Conservation (phyloP, 2,329 filamentous ascomycete species). For the Pseudogymnoascus sp. region DNA sequence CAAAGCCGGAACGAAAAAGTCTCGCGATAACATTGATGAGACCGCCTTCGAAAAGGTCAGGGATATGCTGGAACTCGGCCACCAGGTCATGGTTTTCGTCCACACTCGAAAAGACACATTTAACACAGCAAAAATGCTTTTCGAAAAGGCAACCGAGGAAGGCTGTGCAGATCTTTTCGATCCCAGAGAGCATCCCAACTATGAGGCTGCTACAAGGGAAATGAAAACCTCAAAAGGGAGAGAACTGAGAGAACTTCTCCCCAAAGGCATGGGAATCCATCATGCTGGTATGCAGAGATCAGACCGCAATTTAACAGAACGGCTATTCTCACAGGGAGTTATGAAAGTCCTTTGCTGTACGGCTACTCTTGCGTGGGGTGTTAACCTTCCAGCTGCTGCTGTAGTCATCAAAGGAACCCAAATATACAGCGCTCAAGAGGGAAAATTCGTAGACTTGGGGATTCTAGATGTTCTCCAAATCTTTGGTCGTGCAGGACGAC, state of each 20-base stretch:
- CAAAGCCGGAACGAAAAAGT: slow-evolving; percentile 72
- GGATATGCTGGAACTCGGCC: slow-evolving; percentile 84
- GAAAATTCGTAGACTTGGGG: slow-evolving; percentile 91
- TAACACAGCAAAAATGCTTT: slow-evolving; percentile 75
- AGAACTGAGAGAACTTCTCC: slow-evolving; percentile 81
- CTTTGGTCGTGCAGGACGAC: slow-evolving; percentile 94
- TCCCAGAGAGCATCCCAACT: slow-evolving; percentile 68
- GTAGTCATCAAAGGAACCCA: slow-evolving; percentile 98
- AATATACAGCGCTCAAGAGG: slow-evolving; percentile 91
- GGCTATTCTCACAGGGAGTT: slow-evolving; percentile 84
- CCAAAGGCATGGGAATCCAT: slow-evolving; percentile 89
- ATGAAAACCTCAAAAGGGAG: slow-evolving; percentile 79
- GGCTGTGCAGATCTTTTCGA: slow-evolving; percentile 77
- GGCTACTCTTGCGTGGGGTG: slow-evolving; percentile 95
- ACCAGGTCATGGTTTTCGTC: slow-evolving; percentile 99
- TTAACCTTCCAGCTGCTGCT: slow-evolving; percentile 92
- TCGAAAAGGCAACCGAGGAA: slow-evolving; percentile 79
- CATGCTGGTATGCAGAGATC: slow-evolving; percentile 94
- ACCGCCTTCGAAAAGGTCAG: slow-evolving; percentile 90
- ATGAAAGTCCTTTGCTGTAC: slow-evolving; percentile 97
- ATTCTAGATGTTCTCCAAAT: slow-evolving; percentile 97
- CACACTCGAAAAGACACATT: slow-evolving; percentile 94
- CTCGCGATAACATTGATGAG: slow-evolving; percentile 80
- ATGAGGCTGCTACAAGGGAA: slow-evolving; percentile 71
- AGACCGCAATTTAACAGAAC: slow-evolving; percentile 92